Base-by-base conservation (phyloP, 1,284 basidiomycete species). In the Trametes sp. region DNA sequence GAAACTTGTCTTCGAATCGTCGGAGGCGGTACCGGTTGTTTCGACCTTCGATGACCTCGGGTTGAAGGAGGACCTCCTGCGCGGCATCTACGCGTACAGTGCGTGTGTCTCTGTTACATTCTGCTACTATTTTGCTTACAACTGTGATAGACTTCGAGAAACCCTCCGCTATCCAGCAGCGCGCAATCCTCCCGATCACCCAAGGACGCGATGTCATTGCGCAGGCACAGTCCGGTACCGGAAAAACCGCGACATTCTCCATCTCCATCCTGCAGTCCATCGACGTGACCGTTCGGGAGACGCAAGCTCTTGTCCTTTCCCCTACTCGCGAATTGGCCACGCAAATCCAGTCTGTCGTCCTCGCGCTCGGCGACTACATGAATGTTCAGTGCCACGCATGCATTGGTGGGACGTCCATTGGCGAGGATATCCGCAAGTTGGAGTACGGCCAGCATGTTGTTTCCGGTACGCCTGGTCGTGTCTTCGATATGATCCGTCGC, bases 1-100 rank as follows among this genome's bases (percentile, higher is more conserved):
- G 85, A 96, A 98, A 92, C 91, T 98, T 72, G 90, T 96, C 21
- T 99, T 99, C 73, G 98, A 99, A 82, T 98, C 96, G 49, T 98
- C 96, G 57, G 97, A 99, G 81, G 89, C 93, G 21, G 92, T 99
- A 72, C 92, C 93, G 41, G 91, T 93, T 50, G 82, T 93, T 59
- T 89, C 89, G 49, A 92, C 90, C 59, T 96, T 96, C 78, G 96
- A 98, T 77, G 93, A 96, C 80, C 89, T 98, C 63, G 91, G 90
- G 66, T 79, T 99, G 73, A 98, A 98, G 81, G 95, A 97, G 77
- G 96, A 98, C 77, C 87, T 99, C 46, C 80, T 98, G 54, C 90
- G 98, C 65, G 98, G 98, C 70, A 96, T 99, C 78, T 99, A 99
- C 77, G 98, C 97, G 55, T 99, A 99, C 84, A 98, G 96, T 98